These are phyloP conservation scores for Linum trigynum DNA, from an alignment of 345 rosid genomes.

Conservation along the genomic window DNA sequence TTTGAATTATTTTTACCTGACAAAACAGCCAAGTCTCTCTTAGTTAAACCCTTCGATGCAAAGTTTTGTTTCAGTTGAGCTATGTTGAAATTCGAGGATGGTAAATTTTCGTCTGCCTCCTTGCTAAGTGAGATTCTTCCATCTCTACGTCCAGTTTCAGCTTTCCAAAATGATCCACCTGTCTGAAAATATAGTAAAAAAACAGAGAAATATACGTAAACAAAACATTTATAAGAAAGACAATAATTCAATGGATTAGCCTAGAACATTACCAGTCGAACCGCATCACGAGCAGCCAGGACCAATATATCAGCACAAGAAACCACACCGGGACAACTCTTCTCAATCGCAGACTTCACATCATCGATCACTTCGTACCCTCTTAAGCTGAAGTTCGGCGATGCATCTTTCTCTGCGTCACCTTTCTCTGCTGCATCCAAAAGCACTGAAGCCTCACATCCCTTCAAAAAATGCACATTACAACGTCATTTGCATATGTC, in stretches of 20 bases:
- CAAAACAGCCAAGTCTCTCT: slow-evolving; percentile 44
- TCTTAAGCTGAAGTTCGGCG: slow-evolving; percentile 32
- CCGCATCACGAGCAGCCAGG: slow-evolving; percentile 30
- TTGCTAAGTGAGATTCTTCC: slow-evolving; percentile 34
- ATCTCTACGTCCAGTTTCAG: slow-evolving; percentile 31
- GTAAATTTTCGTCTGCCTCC: slow-evolving; percentile 26
- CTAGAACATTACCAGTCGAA: slow-evolving; percentile 19
- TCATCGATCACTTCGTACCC: slow-evolving; percentile 46
- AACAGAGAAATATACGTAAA: not conserved
- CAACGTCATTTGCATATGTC: too few species aligned
- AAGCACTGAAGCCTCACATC: slow-evolving; percentile 50
- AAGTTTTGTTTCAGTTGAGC: slow-evolving; percentile 25
- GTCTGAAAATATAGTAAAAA: slow-evolving; percentile 21
- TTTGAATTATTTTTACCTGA: slow-evolving; percentile 25
- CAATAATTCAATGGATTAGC: not conserved
- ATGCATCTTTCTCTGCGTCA: slow-evolving; percentile 34
- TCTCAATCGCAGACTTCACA: slow-evolving; percentile 28
- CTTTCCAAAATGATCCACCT: slow-evolving; percentile 39
- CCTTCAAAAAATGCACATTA: slow-evolving; percentile 17
- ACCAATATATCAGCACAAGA: slow-evolving; percentile 29
- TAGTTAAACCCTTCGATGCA: slow-evolving; percentile 32
- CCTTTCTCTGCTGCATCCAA: slow-evolving; percentile 27
- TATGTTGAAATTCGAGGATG: slow-evolving; percentile 33
- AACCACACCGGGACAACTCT: slow-evolving; percentile 26
- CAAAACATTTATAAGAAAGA: not conserved